Evolutionary conservation across 2,329 filamentous ascomycete species (phyloP), one percentile per base, ranked within the genome.

Genomic region (Diplodia sapinea): DNA sequence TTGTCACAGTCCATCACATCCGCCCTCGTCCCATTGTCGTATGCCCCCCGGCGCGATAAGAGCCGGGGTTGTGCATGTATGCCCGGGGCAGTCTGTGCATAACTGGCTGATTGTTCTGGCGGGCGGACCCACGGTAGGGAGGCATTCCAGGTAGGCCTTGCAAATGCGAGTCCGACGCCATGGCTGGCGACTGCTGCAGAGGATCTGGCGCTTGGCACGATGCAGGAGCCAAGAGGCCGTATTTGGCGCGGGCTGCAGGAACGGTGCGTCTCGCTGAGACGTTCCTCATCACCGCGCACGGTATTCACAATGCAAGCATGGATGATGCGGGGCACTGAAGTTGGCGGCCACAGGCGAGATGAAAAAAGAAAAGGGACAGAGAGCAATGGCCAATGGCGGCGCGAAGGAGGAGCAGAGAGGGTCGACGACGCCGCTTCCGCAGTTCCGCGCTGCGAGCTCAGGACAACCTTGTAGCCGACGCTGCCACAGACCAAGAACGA

Each of bases 1-100:
- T 51, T 63, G 59, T 63, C 59, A 63, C 59, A 63, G 57, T n/a
- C 57, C 57, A 63, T 63, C 47, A 63, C 36, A 50, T 15, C 40
- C 23, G 31, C 15, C 56, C 38, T 59, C 38, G 36, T 59, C 55
- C 5, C 36, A 49, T 43, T 61, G 56, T 23, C 56, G 56, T 49
- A 29, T n/a, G n/a, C 23, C 12, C 26, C 40, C 56, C 31, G 33
- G 40, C 17, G 31, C 29, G 59, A 63, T 51, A 63, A 51, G 47
- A 29, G 43, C 59, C 59, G 31, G 59, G 59, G 33, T 61, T 26
- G 47, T n/a, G 59, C 43, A 52, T 63, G 29, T 17, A 50, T 62
- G 26, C 20, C 40, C 17, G 4, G 57, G 57, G 26, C 26, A 33
- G 57, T 13, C 55, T 12, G 55, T 43, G 55, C 56, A 61, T 12